Conservation (phyloP, 352 stramenopile genomes). For the Blastocystis hominis region DNA sequence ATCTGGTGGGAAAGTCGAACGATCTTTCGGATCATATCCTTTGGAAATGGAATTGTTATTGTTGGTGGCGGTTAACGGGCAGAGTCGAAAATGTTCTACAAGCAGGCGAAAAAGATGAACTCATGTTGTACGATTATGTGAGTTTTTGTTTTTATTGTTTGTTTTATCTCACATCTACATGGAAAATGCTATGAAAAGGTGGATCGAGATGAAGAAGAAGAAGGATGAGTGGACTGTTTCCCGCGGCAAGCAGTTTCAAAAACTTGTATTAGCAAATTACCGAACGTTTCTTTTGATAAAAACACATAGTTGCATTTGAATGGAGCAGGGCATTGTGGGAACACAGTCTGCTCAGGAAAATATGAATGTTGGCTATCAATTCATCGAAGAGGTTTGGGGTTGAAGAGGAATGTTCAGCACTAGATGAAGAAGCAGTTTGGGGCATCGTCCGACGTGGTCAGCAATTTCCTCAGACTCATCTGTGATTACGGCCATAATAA, state of each 20-base stretch:
- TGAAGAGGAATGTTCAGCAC: background rate
- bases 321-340: background rate
- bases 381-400: background rate
- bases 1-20: constrained; percentile 92
- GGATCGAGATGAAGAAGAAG: too few species aligned
- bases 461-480: background rate
- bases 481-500: background rate
- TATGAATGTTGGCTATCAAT: background rate
- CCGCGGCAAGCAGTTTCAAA: background rate
- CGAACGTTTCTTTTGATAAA: too few species aligned
- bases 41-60: background rate
- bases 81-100: constrained; percentile 98
- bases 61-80: background rate
- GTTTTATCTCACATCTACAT: too few species aligned
- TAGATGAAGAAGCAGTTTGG: constrained; percentile 25
- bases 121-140: constrained; percentile 76
- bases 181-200: too few species aligned
- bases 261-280: too few species aligned
- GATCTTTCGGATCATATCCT: constrained; percentile 79
- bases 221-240: background rate
- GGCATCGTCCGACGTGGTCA: background rate
- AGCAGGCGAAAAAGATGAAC: constrained; percentile 97
- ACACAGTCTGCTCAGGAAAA: background rate
- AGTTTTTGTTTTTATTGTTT: background rate
- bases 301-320: background rate